Percentiles rank a stretch among this genome's conserved stretches.
Evolutionary conservation across 1,284 basidiomycete genomes (phyloP).

Genomic region (Malassezia brasiliensis): DNA sequence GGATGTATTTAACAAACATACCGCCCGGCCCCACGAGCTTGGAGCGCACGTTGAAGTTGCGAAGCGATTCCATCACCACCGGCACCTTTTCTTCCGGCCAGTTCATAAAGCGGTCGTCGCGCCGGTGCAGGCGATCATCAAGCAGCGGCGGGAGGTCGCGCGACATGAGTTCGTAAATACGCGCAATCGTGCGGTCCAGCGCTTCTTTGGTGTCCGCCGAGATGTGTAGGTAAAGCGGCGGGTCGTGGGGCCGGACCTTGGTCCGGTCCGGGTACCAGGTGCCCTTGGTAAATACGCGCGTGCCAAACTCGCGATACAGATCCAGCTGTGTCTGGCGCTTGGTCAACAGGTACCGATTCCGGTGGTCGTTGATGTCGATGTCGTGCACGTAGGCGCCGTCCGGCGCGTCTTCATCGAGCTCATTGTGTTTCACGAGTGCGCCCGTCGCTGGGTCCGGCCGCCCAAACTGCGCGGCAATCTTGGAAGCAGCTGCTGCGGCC

Average conservation of each 20-base stretch:
- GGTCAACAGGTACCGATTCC: slow-evolving; percentile 90
- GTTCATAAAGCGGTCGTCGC: slow-evolving; percentile 2
- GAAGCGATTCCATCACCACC: slow-evolving; percentile 74
- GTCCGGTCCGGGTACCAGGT: slow-evolving; percentile 60
- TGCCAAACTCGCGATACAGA: slow-evolving; percentile 54
- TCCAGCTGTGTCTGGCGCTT: slow-evolving; percentile 84
- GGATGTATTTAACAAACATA: slow-evolving; percentile 96
- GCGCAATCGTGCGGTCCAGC: slow-evolving; percentile 66
- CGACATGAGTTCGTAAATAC: slow-evolving; percentile 77
- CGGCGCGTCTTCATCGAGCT: slow-evolving; percentile 57
- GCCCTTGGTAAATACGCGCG: slow-evolving; percentile 51
- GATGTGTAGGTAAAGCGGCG: slow-evolving; percentile 83
- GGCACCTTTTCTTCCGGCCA: slow-evolving; percentile 50
- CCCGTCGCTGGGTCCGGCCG: slow-evolving; percentile 3
- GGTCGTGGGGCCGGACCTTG: slow-evolving; percentile 33
- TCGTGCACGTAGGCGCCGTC: slow-evolving; percentile 79
- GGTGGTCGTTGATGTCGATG: slow-evolving; percentile 92
- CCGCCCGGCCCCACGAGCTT: slow-evolving; percentile 86
- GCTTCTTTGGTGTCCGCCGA: slow-evolving; percentile 69
- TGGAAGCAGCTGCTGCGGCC: slow-evolving; percentile 37
- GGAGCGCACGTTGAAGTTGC: slow-evolving; percentile 93
- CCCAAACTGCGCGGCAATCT: slow-evolving; percentile 37
- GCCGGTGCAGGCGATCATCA: slow-evolving; percentile 35
- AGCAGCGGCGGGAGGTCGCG: slow-evolving; percentile 54
- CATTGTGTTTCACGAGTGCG: slow-evolving; percentile 49